A percentile compares a stretch with the other conserved stretches of the same genome.
These are phyloP conservation scores for Suhomyces taliae DNA, from an alignment of 1,139 yeast genomes.

Conservation along the genomic window DNA sequence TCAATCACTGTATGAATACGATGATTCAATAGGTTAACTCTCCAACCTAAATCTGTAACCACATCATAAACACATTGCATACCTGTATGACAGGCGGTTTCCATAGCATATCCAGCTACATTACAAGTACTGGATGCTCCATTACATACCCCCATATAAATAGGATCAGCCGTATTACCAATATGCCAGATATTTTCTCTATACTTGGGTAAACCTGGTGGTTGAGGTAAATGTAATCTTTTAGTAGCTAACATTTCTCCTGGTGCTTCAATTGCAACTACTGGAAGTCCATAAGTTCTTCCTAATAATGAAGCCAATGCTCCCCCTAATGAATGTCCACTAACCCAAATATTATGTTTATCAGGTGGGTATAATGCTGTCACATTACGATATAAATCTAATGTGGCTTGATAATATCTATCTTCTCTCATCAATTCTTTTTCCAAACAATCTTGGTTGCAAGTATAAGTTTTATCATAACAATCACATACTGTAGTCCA, in stretches of 20 bases:
- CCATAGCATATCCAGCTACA: conserved; percentile 96
- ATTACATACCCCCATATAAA: conserved; percentile 93
- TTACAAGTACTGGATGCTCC: conserved; percentile 93
- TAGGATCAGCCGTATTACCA: conserved; percentile 97
- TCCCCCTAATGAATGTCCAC: conserved; percentile 97
- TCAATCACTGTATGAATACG: conserved; percentile 90
- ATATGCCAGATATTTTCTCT: conserved; percentile 90
- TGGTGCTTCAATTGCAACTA: conserved; percentile 89
- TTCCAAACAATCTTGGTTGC: conserved; percentile 87
- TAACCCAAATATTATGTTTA: conserved; percentile 73
- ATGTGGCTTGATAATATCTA: conserved; percentile 76
- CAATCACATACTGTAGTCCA: conserved; percentile 98
- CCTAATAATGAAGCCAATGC: conserved; percentile 80
- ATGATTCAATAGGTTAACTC: conserved; percentile 82
- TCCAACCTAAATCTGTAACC: conserved; percentile 89
- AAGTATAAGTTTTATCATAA: conserved; percentile 78
- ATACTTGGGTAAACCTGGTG: conserved; percentile 83
- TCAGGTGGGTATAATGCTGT: conserved; percentile 62
- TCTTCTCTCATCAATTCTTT: conserved; percentile 71
- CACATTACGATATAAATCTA: conserved; percentile 78
- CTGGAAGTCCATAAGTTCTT: conserved; percentile 87
- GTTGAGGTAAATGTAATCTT: conserved; percentile 85
- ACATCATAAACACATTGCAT: conserved; percentile 86
- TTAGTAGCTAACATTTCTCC: conserved; percentile 84
- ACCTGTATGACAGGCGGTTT: conserved; percentile 93